A percentile compares a stretch with the other conserved stretches of the same genome.
These are phyloP conservation scores for Lepiota brunneoincarnata DNA, from an alignment of 768 basidiomycete genomes.

Conservation along the genomic window DNA sequence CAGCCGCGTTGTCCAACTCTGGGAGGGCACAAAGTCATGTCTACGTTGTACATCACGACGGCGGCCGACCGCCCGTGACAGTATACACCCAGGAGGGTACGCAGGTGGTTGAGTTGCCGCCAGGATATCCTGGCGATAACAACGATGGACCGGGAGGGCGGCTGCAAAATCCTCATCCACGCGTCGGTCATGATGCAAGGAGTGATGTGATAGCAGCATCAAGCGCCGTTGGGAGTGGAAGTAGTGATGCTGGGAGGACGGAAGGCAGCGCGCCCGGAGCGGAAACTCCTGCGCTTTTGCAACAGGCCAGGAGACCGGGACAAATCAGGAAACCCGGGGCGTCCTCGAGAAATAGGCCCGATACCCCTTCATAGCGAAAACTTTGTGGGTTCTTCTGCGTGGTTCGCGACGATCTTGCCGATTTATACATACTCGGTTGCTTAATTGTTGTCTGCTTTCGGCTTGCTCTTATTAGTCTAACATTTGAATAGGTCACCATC, in stretches of 20 bases:
- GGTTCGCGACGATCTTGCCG: too few relatives aligned
- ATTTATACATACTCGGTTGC: too few relatives aligned
- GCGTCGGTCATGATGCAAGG: slow-evolving; percentile 12
- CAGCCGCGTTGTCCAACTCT: slow-evolving; percentile 7
- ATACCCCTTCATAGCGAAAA: too few relatives aligned
- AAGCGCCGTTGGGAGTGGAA: slow-evolving; percentile 13
- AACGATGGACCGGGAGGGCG: not conserved
- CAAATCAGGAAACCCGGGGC: slow-evolving; percentile 17
- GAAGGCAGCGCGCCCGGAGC: slow-evolving; percentile 12
- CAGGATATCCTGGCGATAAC: slow-evolving; percentile 37
- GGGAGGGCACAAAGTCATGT: slow-evolving; percentile 28
- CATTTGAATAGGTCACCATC: too few relatives aligned
- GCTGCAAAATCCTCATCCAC: slow-evolving; percentile 1
- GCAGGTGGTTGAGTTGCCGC: slow-evolving; percentile 59
- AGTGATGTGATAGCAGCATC: slow-evolving; percentile 14
- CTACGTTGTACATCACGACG: slow-evolving; percentile 62
- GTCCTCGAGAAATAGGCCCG: not conserved
- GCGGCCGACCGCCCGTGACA: slow-evolving; percentile 54
- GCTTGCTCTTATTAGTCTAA: too few relatives aligned
- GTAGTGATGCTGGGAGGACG: slow-evolving; percentile 18
- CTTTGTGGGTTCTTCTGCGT: too few relatives aligned
- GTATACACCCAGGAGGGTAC: slow-evolving; percentile 55
- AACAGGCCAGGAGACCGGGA: slow-evolving; percentile 22
- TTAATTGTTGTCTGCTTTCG: too few relatives aligned
- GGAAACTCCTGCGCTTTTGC: slow-evolving; percentile 15